Evolutionary conservation across 495 filamentous ascomycete genomes (phyloP), one percentile per base, ranked within the genome.

Genomic region (Parathielavia appendiculata): DNA sequence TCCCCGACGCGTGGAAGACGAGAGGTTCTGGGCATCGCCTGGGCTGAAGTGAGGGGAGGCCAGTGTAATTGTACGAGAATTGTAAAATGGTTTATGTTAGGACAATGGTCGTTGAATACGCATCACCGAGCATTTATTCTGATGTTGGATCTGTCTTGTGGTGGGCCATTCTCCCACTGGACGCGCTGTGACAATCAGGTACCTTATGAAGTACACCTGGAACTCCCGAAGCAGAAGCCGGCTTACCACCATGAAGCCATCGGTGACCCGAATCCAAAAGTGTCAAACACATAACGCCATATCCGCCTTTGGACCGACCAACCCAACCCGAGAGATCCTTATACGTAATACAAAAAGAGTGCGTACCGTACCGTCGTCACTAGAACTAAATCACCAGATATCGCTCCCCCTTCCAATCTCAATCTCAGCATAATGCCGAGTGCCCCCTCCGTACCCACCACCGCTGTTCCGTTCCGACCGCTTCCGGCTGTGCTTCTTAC

Each of bases 1-100:
- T 83, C 11, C 80, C 80, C 1, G 77, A 82, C 40, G 77, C 81
- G 0, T 91, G 89, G 89, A 76, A 77, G 63, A 79, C 69, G 17
- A 75, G 86, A 61, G 89, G 89, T 1, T 71, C 81, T 16, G 89
- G 89, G 10, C 78, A 82, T 23, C 78, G 89, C 66, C 75, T 93
- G 5, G 89, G 89, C 38, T 76, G 78, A 19, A 65, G 71, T 50
- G 76, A 20, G 56, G 20, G 13, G 7, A 5, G 16, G 26, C 26
- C 12, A n/a, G 22, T 20, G 20, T 3, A 12, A 2, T 1, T 57
- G 45, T 48, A 57, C 32, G 20, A 35, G 40, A 48, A 30, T 20
- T 26, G 23, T 43, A 30, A 9, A 19, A n/a, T n/a, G 2, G 14
- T 17, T 6, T 20, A 13, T 51, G 48, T 12, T 50, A 16, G 35